phyloP scores from a whole-genome alignment of 495 filamentous ascomycete species.

The Podospora pseudopauciseta region DNA sequence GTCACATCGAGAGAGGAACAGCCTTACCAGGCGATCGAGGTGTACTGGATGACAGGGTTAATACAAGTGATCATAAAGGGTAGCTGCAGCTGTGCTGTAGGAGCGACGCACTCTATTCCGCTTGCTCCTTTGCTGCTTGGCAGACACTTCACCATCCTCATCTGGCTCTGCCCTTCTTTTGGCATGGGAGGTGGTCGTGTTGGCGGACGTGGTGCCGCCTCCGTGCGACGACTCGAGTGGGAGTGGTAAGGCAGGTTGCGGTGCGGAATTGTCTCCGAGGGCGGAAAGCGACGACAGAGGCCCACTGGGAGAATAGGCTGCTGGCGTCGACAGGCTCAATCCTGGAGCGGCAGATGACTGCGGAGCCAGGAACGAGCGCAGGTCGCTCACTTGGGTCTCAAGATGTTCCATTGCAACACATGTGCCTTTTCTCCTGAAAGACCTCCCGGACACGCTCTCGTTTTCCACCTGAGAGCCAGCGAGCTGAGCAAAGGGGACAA shows the following conservation, averaged over 20 bases:
- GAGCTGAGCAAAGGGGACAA: not conserved
- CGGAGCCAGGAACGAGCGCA: constrained; percentile 44
- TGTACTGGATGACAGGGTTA: constrained; percentile 56
- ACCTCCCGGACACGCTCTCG: not conserved
- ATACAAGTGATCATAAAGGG: not conserved
- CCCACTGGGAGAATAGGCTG: constrained; percentile 15
- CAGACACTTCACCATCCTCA: constrained; percentile 28
- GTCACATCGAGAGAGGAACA: not conserved
- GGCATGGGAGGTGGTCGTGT: constrained; percentile 25
- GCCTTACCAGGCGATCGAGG: constrained; percentile 84
- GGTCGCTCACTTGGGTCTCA: constrained; percentile 53
- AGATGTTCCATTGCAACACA: constrained; percentile 48
- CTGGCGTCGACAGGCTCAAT: constrained; percentile 18
- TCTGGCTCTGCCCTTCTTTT: constrained; percentile 42
- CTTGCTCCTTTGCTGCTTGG: constrained; percentile 56
- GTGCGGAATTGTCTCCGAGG: constrained; percentile 40
- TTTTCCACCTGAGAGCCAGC: not conserved
- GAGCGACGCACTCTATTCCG: constrained; percentile 47
- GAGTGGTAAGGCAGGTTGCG: not conserved
- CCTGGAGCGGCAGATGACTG: constrained; percentile 24
- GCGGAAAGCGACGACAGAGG: constrained; percentile 33
- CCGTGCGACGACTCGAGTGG: constrained; percentile 15
- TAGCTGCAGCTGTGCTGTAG: not conserved
- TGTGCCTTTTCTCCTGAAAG: not conserved
- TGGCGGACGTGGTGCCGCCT: not conserved